A percentile compares a stretch with the other conserved stretches of the same genome.
Conservation (phyloP, 306 rosid species). For the Castanopsis chinensis region DNA sequence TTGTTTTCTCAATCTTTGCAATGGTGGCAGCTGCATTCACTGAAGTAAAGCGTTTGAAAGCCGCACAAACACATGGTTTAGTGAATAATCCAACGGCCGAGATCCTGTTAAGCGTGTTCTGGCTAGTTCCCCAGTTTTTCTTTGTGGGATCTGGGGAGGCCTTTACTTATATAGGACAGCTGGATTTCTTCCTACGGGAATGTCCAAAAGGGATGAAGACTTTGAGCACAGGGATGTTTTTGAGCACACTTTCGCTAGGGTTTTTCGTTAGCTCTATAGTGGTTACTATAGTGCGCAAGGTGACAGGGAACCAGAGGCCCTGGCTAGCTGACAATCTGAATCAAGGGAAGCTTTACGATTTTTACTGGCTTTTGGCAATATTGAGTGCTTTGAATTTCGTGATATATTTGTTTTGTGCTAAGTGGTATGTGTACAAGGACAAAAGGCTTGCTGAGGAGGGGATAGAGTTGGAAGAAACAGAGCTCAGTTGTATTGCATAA, state of each 20-base stretch:
- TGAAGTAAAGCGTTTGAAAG: slow-evolving; percentile 51
- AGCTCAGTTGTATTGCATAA: slow-evolving; percentile 36
- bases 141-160: slow-evolving; percentile 87
- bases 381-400: slow-evolving; percentile 63
- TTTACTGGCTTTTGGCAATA: slow-evolving; percentile 79
- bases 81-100: slow-evolving; percentile 18
- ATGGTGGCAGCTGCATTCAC: slow-evolving; percentile 61
- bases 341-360: slow-evolving; percentile 74
- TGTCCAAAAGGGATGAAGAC: slow-evolving; percentile 95
- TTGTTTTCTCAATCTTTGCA: slow-evolving; percentile 49
- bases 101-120: slow-evolving; percentile 64
- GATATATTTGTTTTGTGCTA: slow-evolving; percentile 62
- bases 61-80: slow-evolving; percentile 38
- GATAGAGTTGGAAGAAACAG: slow-evolving; percentile 55
- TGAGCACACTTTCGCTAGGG: slow-evolving; percentile 80
- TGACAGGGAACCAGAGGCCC: slow-evolving; percentile 52
- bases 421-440: slow-evolving; percentile 87
- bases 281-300: slow-evolving; percentile 61
- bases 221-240: slow-evolving; percentile 82
- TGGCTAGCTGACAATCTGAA: slow-evolving; percentile 83
- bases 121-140: slow-evolving; percentile 80
- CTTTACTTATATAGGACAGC: slow-evolving; percentile 75
- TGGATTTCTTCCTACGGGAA: slow-evolving; percentile 76
- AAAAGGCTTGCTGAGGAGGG: slow-evolving; percentile 65
- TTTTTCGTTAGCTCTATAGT: slow-evolving; percentile 69